Evolutionary conservation across 371 early-diverging fungal species (phyloP).

Genomic region (Lichtheimia ornata): DNA sequence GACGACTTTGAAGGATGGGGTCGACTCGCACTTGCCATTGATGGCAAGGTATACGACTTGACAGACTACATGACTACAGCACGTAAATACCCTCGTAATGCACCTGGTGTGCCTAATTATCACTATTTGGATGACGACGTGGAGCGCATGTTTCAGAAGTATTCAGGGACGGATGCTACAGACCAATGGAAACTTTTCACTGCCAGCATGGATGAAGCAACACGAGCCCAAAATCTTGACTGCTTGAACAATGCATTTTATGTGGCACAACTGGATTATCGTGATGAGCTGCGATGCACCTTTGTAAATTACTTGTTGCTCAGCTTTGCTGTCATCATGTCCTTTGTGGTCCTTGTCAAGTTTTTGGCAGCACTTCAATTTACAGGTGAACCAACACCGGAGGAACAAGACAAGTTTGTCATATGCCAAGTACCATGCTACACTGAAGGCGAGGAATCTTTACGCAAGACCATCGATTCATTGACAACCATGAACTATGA

Average conservation of each 20-base stretch:
- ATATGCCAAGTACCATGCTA: conserved; percentile 88
- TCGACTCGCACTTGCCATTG: conserved; percentile 52
- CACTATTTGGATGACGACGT: conserved; percentile 36
- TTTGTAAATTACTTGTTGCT: conserved; percentile 88
- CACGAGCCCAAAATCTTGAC: conserved; percentile 29
- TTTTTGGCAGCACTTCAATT: conserved; percentile 91
- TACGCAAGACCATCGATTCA: conserved; percentile 89
- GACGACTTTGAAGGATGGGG: conserved; percentile 30
- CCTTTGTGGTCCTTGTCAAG: conserved; percentile 86
- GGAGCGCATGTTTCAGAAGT: conserved; percentile 39
- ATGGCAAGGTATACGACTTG: conserved; percentile 65
- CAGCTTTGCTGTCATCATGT: conserved; percentile 75
- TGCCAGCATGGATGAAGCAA: conserved; percentile 28
- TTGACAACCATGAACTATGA: conserved; percentile 82
- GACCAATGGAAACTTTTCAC: conserved; percentile 54
- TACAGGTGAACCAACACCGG: conserved; percentile 75
- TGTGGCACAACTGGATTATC: conserved; percentile 83
- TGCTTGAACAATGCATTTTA: conserved; percentile 86
- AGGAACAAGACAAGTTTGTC: conserved; percentile 88
- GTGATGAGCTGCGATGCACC: conserved; percentile 77
- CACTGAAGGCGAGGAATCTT: conserved; percentile 85
- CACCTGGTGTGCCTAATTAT: conserved; percentile 30
- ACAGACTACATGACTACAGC: conserved; percentile 51
- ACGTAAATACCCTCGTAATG: conserved; percentile 27
- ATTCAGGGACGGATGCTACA: conserved; percentile 43